Conservation (phyloP, 1,284 basidiomycete genomes). For the Moesziomyces sp. region DNA sequence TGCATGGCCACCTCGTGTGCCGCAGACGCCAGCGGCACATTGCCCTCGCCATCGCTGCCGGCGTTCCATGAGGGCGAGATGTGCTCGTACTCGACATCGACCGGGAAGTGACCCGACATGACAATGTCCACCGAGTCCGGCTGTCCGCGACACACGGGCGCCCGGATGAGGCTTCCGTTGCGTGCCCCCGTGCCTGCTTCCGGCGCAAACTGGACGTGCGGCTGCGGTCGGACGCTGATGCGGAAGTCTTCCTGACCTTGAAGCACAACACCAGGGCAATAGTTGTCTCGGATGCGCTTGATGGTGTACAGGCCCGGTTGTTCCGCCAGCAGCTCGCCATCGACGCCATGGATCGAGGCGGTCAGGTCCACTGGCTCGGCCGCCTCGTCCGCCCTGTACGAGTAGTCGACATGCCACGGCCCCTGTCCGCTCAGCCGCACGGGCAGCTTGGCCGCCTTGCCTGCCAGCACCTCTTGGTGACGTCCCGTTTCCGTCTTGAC, state of each 20-base stretch:
- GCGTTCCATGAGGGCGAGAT: constrained; percentile 32
- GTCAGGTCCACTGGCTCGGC: constrained; percentile 68
- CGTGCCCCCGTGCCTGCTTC: constrained; percentile 33
- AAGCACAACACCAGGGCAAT: constrained; percentile 82
- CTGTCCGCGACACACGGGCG: constrained; percentile 81
- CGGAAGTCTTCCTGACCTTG: constrained; percentile 75
- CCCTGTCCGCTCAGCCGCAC: constrained; percentile 65
- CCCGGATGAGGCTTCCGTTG: constrained; percentile 71
- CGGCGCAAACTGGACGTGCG: constrained; percentile 68
- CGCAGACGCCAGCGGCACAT: constrained; percentile 47
- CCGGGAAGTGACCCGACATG: constrained; percentile 74
- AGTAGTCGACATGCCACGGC: constrained; percentile 78
- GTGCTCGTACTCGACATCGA: constrained; percentile 54
- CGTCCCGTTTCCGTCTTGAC: constrained; percentile 68
- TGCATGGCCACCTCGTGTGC: constrained; percentile 49
- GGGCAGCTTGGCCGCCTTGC: constrained; percentile 73
- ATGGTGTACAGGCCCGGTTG: constrained; percentile 82
- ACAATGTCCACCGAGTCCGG: constrained; percentile 83
- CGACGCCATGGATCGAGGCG: constrained; percentile 74
- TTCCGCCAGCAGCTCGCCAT: constrained; percentile 77
- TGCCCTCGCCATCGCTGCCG: constrained; percentile 29
- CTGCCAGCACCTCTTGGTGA: constrained; percentile 78
- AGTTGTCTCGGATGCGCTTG: constrained; percentile 78
- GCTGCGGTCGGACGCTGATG: constrained; percentile 81
- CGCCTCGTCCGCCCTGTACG: constrained; percentile 70